Evolutionary conservation across 148 eudicot species (phyloP), one percentile per base, ranked within the genome.

Genomic region (Rhododendron molle): DNA sequence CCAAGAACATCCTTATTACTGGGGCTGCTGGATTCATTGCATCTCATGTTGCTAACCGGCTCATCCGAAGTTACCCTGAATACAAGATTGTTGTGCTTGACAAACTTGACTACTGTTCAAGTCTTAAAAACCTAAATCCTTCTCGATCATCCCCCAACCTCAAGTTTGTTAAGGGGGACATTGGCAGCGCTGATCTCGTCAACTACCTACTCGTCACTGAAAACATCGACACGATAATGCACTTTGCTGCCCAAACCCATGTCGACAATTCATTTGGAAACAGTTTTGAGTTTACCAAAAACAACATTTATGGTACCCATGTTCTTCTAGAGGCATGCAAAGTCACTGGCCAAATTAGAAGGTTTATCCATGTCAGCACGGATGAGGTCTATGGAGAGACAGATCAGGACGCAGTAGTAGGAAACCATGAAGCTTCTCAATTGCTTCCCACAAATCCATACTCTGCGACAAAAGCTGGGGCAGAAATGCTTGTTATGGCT

Each of bases 1-100:
- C 94, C 10, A 92, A 92, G 89, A 92, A 92, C 87, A 92, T 92
- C 78, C 92, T 92, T 20, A 91, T 92, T 49, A 92, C 94, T 30
- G 94, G 94, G n/a, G 94, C 94, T 74, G 94, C 94, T 44, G 92
- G 94, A 72, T 92, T 92, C 81, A 92, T 92, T 81, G 94, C 94
- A 46, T 92, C 93, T 81, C 94, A 92, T 91, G 93, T 92, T 47
- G 94, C 92, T 76, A 92, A 92, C 78, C 87, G 94, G 83, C 92
- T 92, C 18, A 85, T 92, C 47, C 86, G 92, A 38, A 91, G 44
- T 85, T 91, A 92, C 85, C 92, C 93, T 26, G 91, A 88, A 0
- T 93, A 93, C 92, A 93, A 93, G 91, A 91, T 93, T 83, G 93
- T 93, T 67, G 93, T 93, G 65, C 94, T 93, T 46, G 95, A 93